Evolutionary conservation across 345 rosid species (phyloP).

Genomic region (Excoecaria agallocha): DNA sequence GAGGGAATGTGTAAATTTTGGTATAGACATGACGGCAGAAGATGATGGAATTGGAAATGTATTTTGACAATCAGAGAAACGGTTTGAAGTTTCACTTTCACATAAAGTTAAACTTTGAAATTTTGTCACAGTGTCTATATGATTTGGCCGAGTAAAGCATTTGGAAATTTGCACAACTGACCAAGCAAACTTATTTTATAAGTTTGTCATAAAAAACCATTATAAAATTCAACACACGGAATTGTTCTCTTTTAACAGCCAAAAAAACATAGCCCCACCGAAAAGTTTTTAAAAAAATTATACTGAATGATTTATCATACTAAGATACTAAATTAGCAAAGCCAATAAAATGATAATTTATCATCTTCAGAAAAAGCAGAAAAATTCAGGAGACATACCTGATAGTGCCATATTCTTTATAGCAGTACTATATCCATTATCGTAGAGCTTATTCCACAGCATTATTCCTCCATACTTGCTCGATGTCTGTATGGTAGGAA

Average conservation of each 20-base stretch:
- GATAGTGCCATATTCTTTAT: neutral
- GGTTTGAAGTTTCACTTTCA: neutral
- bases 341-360: conserved; percentile 4
- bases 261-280: neutral
- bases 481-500: conserved; percentile 19
- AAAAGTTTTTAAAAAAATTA: neutral
- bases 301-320: neutral
- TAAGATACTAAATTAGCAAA: neutral
- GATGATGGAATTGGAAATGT: neutral
- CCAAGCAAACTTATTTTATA: neutral
- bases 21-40: no score
- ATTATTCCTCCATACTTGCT: conserved; percentile 21
- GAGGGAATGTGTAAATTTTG: no score
- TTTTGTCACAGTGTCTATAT: neutral
- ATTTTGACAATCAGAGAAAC: neutral
- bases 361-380: no score
- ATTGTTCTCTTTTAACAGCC: neutral
- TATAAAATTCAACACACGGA: neutral
- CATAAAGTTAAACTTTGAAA: neutral
- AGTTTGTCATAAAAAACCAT: neutral
- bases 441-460: conserved; percentile 25
- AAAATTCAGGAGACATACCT: conserved; percentile 11
- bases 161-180: neutral
- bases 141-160: neutral
- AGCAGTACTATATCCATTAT: conserved; percentile 19